Conservation (phyloP, 768 basidiomycete genomes). For the Lactarius trivialis region DNA sequence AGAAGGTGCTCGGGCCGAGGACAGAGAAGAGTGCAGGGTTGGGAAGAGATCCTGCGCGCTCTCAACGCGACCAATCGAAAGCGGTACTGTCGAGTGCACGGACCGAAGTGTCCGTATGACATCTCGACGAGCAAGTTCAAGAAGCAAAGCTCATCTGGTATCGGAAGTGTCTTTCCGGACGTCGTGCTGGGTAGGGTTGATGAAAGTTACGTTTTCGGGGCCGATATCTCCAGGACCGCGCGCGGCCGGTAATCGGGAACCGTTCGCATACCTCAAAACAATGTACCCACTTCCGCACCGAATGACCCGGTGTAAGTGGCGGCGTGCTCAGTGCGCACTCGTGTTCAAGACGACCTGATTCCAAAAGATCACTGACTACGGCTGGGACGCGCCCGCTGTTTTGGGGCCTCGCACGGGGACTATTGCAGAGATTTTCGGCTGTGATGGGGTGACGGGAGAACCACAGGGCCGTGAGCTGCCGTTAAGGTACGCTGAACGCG, state of each 20-base stretch:
- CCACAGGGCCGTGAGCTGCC: neutral
- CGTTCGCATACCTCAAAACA: neutral
- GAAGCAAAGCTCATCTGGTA: neutral
- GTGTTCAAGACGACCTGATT: neutral
- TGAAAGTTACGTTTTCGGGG: neutral
- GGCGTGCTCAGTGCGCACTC: neutral
- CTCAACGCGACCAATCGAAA: neutral
- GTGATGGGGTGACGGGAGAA: neutral
- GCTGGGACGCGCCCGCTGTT: neutral
- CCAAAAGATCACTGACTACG: neutral
- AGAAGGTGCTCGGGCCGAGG: neutral
- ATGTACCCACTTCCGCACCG: conserved; percentile 1
- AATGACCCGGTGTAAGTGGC: conserved; percentile 1
- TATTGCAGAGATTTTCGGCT: too few relatives aligned
- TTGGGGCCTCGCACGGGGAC: neutral
- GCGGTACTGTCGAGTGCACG: neutral
- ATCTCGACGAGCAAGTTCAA: neutral
- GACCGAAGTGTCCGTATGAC: conserved; percentile 1
- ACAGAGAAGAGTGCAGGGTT: neutral
- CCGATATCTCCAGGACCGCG: neutral
- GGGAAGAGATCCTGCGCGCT: conserved; percentile 6
- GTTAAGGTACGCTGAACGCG: neutral
- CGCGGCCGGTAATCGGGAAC: neutral
- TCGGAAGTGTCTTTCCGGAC: neutral
- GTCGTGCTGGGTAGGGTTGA: neutral